Conservation (phyloP, 2,329 filamentous ascomycete genomes). For the Aspergillus sp. region DNA sequence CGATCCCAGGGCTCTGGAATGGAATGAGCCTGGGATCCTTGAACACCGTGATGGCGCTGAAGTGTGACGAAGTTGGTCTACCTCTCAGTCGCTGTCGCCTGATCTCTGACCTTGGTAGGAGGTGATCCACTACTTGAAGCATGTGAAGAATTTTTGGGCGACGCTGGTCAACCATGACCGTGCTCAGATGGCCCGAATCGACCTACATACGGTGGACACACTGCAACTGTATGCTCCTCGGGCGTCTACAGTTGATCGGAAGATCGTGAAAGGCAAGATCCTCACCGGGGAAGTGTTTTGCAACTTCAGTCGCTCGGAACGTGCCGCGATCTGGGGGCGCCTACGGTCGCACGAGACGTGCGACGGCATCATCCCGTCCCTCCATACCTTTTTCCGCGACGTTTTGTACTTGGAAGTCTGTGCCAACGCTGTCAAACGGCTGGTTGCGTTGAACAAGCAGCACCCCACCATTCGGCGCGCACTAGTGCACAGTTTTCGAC, state of each 20-base stretch:
- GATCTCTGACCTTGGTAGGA: slow-evolving; percentile 21
- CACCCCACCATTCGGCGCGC: not conserved
- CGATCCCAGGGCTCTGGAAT: slow-evolving; percentile 31
- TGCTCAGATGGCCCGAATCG: slow-evolving; percentile 26
- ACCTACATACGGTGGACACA: slow-evolving; percentile 30
- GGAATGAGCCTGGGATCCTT: slow-evolving; percentile 30
- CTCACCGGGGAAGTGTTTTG: slow-evolving; percentile 32
- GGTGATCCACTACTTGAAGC: slow-evolving; percentile 30
- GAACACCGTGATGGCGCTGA: slow-evolving; percentile 26
- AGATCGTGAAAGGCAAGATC: slow-evolving; percentile 26
- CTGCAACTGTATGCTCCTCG: slow-evolving; percentile 33
- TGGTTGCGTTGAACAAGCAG: slow-evolving; percentile 13
- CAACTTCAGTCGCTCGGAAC: slow-evolving; percentile 27
- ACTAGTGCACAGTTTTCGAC: slow-evolving; percentile 2
- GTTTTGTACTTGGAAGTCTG: slow-evolving; percentile 32
- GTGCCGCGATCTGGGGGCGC: slow-evolving; percentile 29
- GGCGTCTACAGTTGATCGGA: slow-evolving; percentile 24
- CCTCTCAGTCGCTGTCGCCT: slow-evolving; percentile 1
- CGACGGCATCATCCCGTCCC: slow-evolving; percentile 30
- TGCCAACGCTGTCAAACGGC: slow-evolving; percentile 27
- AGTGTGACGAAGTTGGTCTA: slow-evolving; percentile 32
- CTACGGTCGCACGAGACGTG: slow-evolving; percentile 15
- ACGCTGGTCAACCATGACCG: slow-evolving; percentile 27
- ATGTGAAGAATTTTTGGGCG: slow-evolving; percentile 34
- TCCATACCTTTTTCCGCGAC: slow-evolving; percentile 40